Base-by-base conservation (phyloP, 2,329 filamentous ascomycete species). In the Onygenales sp. region DNA sequence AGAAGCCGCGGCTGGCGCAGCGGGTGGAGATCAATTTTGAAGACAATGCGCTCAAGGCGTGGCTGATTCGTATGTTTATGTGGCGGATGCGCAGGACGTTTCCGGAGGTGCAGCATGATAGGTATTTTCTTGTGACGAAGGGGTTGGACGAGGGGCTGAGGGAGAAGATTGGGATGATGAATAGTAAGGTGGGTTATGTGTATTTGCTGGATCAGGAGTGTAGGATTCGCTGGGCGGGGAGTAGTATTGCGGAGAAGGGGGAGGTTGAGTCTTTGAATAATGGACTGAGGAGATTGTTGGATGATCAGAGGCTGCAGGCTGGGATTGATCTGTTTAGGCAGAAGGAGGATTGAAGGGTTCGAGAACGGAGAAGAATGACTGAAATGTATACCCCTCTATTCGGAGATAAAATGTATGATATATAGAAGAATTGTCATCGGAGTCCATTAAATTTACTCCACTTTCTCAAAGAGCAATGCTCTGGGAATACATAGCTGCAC, bases 201-300 rank as follows among this genome's bases (percentile, higher is more conserved):
- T 98, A 95, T 70, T 77, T 98, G 47, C 77, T 98, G 54, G 93
- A 98, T 67, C 77, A 84, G 57, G 78, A 91, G 58, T 95, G 90
- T 68, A 87, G 84, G 71, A 94, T 98, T 61, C 81, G 93, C 53
- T 98, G 93, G 93, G 93, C 92, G 0, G 93, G 88, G 3, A 95
- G 90, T 57, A 74, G 70, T 40, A 65, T 71, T 49, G 71, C 73
- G 11, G 66, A 73, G 54, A 59, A 64, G 34, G 62, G 60, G 21
- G 72, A 74, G 64, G 60, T 72, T 58, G 68, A 71, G 52, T 67
- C 65, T 13, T 60, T 77, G 56, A 74, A 75, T 52, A 63, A 65
- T 31, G 71, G 70, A 2, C 56, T 75, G 37, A 63, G 59, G 57
- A 73, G 67, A 56, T 61, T 77, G 53, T 61, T 76, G 51, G 65